Evolutionary conservation across 2,329 filamentous ascomycete genomes (phyloP).

Genomic region (Talaromyces sp.): DNA sequence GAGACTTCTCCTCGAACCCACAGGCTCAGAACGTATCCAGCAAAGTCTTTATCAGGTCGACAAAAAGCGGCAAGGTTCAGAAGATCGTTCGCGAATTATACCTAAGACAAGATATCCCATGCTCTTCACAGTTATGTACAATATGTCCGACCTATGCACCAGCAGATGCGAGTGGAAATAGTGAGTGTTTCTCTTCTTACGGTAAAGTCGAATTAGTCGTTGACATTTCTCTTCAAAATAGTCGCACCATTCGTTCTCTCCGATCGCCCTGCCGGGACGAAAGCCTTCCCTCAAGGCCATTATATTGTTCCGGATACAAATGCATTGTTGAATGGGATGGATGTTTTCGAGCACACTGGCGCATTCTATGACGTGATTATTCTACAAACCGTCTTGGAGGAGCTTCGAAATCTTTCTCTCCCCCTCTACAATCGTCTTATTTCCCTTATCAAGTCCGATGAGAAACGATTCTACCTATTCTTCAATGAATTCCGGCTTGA

Average conservation of each 20-base stretch:
- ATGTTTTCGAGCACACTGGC: constrained; percentile 86
- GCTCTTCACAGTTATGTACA: constrained; percentile 84
- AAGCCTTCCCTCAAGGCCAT: constrained; percentile 77
- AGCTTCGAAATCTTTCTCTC: constrained; percentile 87
- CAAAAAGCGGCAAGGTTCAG: constrained; percentile 93
- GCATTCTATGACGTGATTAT: constrained; percentile 97
- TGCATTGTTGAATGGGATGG: constrained; percentile 91
- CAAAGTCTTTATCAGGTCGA: constrained; percentile 94
- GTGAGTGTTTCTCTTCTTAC: constrained; percentile 44
- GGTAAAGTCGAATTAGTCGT: neutral
- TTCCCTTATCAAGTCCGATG: constrained; percentile 86
- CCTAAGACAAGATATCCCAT: constrained; percentile 92
- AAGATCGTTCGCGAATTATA: constrained; percentile 98
- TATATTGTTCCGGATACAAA: constrained; percentile 97
- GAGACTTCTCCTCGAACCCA: constrained; percentile 52
- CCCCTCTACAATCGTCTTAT: constrained; percentile 93
- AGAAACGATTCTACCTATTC: constrained; percentile 97
- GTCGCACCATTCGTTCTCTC: constrained; percentile 83
- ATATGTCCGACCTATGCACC: constrained; percentile 72
- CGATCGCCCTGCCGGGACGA: constrained; percentile 80
- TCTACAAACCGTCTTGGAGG: constrained; percentile 92
- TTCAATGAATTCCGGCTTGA: constrained; percentile 98
- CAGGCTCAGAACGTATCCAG: constrained; percentile 75
- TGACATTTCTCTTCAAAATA: constrained; percentile 35
- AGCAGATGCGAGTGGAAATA: constrained; percentile 71